Base-by-base conservation (phyloP, 129 eudicot species). In the Ambrosia trifida region DNA sequence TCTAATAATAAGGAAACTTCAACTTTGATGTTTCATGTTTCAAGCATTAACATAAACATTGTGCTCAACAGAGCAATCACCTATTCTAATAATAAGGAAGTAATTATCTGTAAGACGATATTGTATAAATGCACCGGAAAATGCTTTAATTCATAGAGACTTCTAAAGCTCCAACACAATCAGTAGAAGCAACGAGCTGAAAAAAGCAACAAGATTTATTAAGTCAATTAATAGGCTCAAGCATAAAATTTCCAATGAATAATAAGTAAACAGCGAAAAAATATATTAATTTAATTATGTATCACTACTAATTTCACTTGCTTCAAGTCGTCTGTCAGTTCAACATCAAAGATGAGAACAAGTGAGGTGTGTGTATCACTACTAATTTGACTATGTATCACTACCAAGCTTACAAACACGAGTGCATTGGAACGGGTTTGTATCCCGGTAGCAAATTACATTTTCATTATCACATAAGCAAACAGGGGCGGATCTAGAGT, bases 91-190 rank as follows among this genome's bases (percentile, higher is more conserved):
- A 77, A 70, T 36, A 62, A 77, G 76, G 17, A 77, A 50, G 36
- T 32, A 16, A 32, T 14, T 5, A 56, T n/a, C n/a, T n/a, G n/a
- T 38, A 41, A 53, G 41, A 40, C 11, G 46, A 61, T 53, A 67
- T 41, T 28, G n/a, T 18, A 19, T 58, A 31, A n/a, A 53, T 77
- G 41, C 89, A 93, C 98, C 98, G 89, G 77, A 59, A 94, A 78
- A 30, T 89, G 92, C 81, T 83, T 90, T 89, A 93, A 87, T 81
- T 93, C 98, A 74, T 89, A 20, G 84, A 83, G 64, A 93, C 83
- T 64, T 94, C 98, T 76, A 94, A 87, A 67, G 97, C 97, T 78
- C 98, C 98, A 78, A 94, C 92, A 89, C 96, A 94, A 85, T 89
- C 98, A 78, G 83, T 87, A 56, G 98, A 89, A 66, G 87, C 72